Conservation (phyloP, 2,329 filamentous ascomycete species). For the Emericellopsis cladophorae region DNA sequence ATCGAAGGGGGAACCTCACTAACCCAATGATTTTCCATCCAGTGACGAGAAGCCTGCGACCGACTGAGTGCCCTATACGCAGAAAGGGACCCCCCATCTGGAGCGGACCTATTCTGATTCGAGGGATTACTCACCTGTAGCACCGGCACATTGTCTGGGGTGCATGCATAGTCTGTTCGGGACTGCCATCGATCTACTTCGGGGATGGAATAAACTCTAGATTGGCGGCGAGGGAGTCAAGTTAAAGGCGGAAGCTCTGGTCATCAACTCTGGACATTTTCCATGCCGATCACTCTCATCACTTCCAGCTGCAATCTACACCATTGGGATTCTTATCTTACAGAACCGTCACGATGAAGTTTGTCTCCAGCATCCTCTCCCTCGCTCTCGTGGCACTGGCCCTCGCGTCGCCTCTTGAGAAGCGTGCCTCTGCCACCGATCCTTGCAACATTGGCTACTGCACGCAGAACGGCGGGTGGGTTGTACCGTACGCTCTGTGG, state of each 20-base stretch:
- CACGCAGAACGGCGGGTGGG: slow-evolving; percentile 17
- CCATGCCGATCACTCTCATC: too few relatives aligned
- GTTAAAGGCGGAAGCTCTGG: too few relatives aligned
- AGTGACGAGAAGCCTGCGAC: too few relatives aligned
- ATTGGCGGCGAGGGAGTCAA: too few relatives aligned
- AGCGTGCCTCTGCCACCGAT: slow-evolving; percentile 14
- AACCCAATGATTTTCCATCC: too few relatives aligned
- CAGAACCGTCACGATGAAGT: slow-evolving; percentile 1
- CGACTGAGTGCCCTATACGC: neutral
- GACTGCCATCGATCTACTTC: too few relatives aligned
- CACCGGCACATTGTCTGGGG: neutral
- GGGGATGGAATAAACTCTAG: too few relatives aligned
- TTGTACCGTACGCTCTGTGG: neutral
- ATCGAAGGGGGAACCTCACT: too few relatives aligned
- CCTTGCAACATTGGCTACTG: slow-evolving; percentile 21
- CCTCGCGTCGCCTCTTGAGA: neutral
- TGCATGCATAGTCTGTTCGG: neutral
- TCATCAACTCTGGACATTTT: too few relatives aligned
- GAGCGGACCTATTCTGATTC: neutral
- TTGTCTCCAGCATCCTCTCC: neutral
- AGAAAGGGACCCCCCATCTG: neutral
- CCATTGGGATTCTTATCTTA: neutral
- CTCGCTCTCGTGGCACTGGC: neutral
- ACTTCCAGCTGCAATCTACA: too few relatives aligned
- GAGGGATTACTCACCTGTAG: neutral